Conservation (phyloP, 768 basidiomycete species). For the Clathrus columnatus region DNA sequence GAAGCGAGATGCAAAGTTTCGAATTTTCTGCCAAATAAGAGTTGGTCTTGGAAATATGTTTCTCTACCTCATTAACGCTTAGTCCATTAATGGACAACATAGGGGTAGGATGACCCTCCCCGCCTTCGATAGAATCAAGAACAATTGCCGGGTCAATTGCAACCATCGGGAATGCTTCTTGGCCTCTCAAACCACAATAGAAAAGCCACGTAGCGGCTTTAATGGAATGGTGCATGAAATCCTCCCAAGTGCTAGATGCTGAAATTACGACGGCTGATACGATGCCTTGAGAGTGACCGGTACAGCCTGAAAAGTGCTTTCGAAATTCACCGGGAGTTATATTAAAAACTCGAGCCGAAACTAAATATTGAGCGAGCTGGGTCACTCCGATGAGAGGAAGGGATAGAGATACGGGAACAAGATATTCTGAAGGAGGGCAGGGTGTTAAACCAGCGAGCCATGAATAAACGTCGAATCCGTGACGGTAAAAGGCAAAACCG, state of each 20-base stretch:
- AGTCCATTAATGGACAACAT: conserved; percentile 92
- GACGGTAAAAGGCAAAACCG: conserved; percentile 57
- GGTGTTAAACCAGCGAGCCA: conserved; percentile 71
- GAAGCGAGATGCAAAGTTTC: conserved; percentile 75
- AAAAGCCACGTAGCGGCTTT: conserved; percentile 91
- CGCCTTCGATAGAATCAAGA: conserved; percentile 81
- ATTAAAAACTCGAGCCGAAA: conserved; percentile 65
- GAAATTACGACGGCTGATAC: conserved; percentile 88
- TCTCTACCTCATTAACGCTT: conserved; percentile 62
- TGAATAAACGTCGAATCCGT: conserved; percentile 71
- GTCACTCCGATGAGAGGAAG: conserved; percentile 95
- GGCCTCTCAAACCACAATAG: conserved; percentile 86
- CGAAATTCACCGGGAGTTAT: conserved; percentile 77
- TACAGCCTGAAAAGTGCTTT: conserved; percentile 69
- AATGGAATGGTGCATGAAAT: conserved; percentile 63
- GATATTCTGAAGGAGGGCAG: conserved; percentile 75
- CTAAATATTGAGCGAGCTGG: conserved; percentile 88
- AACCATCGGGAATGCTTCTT: conserved; percentile 88
- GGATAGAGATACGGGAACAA: conserved; percentile 89
- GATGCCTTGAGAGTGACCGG: conserved; percentile 96
- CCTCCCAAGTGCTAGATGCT: conserved; percentile 65
- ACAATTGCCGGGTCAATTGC: conserved; percentile 83
- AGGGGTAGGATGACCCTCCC: conserved; percentile 87
- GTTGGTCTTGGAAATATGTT: conserved; percentile 82
- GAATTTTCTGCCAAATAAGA: conserved; percentile 71